Percentiles rank a stretch among this genome's conserved stretches.
Evolutionary conservation across 2,329 filamentous ascomycete genomes (phyloP).

Genomic region (Colletotrichum caudatum): DNA sequence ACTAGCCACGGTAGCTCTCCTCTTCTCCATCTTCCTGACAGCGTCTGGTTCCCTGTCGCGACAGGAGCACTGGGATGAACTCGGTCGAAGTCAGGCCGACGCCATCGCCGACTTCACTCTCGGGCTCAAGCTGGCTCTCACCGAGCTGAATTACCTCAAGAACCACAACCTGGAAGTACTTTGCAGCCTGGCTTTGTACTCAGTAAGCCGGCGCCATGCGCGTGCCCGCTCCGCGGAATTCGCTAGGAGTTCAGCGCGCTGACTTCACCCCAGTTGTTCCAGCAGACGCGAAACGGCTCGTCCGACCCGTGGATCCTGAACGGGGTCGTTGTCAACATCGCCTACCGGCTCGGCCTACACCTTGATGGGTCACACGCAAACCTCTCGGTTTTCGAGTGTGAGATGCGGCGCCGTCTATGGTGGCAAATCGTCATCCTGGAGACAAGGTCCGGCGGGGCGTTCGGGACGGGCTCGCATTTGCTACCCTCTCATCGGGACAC

Average conservation of each 20-base stretch:
- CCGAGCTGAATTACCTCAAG: conserved; percentile 68
- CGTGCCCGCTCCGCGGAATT: no score
- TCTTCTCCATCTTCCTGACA: conserved; percentile 17
- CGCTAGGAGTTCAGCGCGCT: neutral
- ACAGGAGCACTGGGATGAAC: conserved; percentile 64
- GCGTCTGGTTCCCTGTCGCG: conserved; percentile 44
- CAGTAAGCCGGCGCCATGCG: neutral
- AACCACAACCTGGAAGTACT: conserved; percentile 61
- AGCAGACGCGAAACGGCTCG: neutral
- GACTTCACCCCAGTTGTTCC: neutral
- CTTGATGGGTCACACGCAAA: conserved; percentile 55
- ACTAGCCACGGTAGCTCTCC: conserved; percentile 45
- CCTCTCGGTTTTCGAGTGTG: neutral
- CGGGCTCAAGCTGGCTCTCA: conserved; percentile 62
- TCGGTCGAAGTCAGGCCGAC: conserved; percentile 61
- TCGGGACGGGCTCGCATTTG: neutral
- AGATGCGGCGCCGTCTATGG: conserved; percentile 24
- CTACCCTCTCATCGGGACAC: neutral
- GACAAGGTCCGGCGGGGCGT: neutral
- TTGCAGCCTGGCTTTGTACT: conserved; percentile 13
- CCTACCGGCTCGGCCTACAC: conserved; percentile 75
- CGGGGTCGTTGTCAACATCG: conserved; percentile 71
- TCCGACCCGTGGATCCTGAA: conserved; percentile 65
- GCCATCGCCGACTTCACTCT: conserved; percentile 63
- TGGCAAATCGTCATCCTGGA: conserved; percentile 20